Evolutionary conservation across 108 stramenopile genomes (phyloP).

Genomic region (Cyclotella choctawhatcheeana): DNA sequence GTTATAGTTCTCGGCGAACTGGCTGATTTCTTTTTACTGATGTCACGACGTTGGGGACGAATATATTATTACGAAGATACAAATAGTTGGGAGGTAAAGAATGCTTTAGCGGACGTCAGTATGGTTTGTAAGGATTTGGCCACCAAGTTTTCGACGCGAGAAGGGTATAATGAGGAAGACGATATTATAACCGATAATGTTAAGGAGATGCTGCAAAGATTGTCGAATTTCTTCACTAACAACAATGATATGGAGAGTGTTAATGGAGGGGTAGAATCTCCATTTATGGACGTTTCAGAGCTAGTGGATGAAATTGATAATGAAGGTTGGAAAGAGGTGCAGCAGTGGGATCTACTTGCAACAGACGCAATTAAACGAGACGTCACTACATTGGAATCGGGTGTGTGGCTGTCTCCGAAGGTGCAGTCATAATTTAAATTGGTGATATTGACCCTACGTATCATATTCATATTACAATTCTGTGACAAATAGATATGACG

Average conservation of each 20-base stretch:
- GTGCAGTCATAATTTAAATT: not conserved
- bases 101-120: not conserved
- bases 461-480: too few relatives aligned
- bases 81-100: conserved; percentile 7
- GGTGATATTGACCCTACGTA: too few relatives aligned
- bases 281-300: conserved; percentile 18
- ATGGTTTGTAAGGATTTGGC: not conserved
- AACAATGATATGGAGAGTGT: not conserved
- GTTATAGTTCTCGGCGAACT: conserved; percentile 16
- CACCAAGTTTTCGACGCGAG: not conserved
- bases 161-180: not conserved
- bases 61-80: conserved; percentile 15
- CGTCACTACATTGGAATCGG: not conserved
- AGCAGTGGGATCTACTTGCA: conserved; percentile 11
- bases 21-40: conserved; percentile 28
- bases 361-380: not conserved
- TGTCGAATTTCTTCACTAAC: conserved; percentile 11
- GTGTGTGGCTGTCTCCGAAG: not conserved
- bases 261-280: not conserved
- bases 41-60: conserved; percentile 28
- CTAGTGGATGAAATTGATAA: conserved; percentile 10
- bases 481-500: too few relatives aligned
- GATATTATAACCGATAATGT: not conserved
- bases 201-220: not conserved
- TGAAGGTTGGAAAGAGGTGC: not conserved